Percentiles rank a stretch among this genome's conserved stretches.
These are phyloP conservation scores for Pichia occidentalis DNA, from an alignment of 805 yeast species.

Conservation along the genomic window DNA sequence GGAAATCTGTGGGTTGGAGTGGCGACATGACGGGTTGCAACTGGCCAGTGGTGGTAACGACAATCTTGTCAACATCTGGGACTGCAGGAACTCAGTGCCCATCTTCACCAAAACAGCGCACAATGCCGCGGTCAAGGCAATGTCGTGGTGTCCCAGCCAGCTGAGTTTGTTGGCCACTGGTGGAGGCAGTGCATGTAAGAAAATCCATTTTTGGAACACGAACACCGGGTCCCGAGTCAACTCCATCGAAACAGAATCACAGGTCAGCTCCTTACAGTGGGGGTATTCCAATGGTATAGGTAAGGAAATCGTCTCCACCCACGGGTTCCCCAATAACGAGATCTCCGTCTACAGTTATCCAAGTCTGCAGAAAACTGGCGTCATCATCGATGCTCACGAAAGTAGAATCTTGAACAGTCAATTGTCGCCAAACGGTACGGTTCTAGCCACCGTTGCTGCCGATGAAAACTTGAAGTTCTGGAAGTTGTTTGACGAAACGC, in stretches of 20 bases:
- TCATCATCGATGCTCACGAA: slow-evolving; percentile 81
- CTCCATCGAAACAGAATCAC: slow-evolving; percentile 86
- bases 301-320: slow-evolving; percentile 83
- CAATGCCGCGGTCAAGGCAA: slow-evolving; percentile 91
- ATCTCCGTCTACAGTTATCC: slow-evolving; percentile 83
- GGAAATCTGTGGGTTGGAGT: slow-evolving; percentile 88
- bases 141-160: slow-evolving; percentile 92
- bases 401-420: slow-evolving; percentile 78
- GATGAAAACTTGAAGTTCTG: slow-evolving; percentile 95
- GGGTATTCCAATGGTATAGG: slow-evolving; percentile 70
- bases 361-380: slow-evolving; percentile 79
- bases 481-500: slow-evolving; percentile 64
- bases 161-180: slow-evolving; percentile 84
- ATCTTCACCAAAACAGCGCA: slow-evolving; percentile 72
- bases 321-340: slow-evolving; percentile 86
- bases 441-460: slow-evolving; percentile 90
- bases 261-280: slow-evolving; percentile 92
- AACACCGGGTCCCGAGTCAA: slow-evolving; percentile 82
- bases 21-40: slow-evolving; percentile 77
- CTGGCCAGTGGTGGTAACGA: slow-evolving; percentile 94
- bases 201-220: slow-evolving; percentile 93
- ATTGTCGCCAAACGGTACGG: slow-evolving; percentile 82
- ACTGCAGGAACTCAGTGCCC: slow-evolving; percentile 64
- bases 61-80: slow-evolving; percentile 91
- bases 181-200: slow-evolving; percentile 88